Conservation (phyloP, 2,329 filamentous ascomycete genomes). For the Neurospora sp. region DNA sequence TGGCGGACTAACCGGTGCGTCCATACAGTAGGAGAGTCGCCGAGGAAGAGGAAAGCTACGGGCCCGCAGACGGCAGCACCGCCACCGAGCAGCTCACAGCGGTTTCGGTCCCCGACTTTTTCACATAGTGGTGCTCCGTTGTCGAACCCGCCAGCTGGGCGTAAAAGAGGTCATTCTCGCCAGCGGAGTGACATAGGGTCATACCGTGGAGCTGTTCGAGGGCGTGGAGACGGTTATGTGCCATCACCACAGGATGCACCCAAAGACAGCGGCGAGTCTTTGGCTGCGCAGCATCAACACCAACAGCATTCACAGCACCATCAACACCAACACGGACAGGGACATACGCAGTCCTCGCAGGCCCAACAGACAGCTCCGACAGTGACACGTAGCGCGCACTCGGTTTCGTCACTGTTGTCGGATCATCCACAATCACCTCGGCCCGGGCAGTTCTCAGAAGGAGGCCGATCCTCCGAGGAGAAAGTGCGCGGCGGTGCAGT, state of each 20-base stretch:
- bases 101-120: conserved; percentile 44
- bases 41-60: conserved; percentile 74
- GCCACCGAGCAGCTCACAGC: conserved; percentile 34
- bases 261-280: conserved; percentile 24
- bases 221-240: conserved; percentile 21
- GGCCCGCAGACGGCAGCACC: conserved; percentile 40
- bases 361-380: conserved; percentile 7
- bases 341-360: conserved; percentile 9
- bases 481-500: conserved; percentile 24
- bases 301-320: conserved; percentile 20
- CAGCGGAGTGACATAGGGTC: conserved; percentile 55
- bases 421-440: conserved; percentile 25
- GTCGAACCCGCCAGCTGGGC: conserved; percentile 41
- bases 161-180: conserved; percentile 50
- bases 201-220: conserved; percentile 32
- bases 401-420: conserved; percentile 34
- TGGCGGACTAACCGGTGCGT: conserved; percentile 29
- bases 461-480: conserved; percentile 22
- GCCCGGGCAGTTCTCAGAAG: conserved; percentile 14
- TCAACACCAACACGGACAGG: conserved; percentile 12
- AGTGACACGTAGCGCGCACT: conserved; percentile 27
- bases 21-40: conserved; percentile 61
- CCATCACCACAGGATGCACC: conserved; percentile 23
- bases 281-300: conserved; percentile 16
- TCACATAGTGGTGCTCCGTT: conserved; percentile 39